Percentiles rank a stretch among this genome's conserved stretches.
These are phyloP conservation scores for Terfezia claveryi DNA, from an alignment of 495 filamentous ascomycete genomes.

Conservation along the genomic window DNA sequence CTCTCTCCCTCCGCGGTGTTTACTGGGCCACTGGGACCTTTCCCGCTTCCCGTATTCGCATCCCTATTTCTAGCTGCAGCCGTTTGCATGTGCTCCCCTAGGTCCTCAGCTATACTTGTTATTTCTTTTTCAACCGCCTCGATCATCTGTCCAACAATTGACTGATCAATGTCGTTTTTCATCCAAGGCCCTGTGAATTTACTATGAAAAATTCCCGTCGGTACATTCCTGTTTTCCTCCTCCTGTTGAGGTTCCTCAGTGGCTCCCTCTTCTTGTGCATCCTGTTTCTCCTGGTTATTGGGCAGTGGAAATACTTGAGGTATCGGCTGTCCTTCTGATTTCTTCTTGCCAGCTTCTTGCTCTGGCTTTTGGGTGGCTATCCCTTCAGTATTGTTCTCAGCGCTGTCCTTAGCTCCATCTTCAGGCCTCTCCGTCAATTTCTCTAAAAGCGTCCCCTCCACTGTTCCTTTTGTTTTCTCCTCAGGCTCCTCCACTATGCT, in stretches of 20 bases:
- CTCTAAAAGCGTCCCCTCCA: too few species aligned
- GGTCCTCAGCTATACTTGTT: slow-evolving; percentile 4
- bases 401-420: background rate
- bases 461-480: too few species aligned
- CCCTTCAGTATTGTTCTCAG: slow-evolving; percentile 11
- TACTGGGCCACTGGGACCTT: too few species aligned
- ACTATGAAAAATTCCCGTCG: too few species aligned
- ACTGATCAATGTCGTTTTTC: slow-evolving; percentile 9
- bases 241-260: background rate
- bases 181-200: background rate
- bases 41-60: too few species aligned
- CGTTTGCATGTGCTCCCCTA: slow-evolving; percentile 4
- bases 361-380: slow-evolving; percentile 1
- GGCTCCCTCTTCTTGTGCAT: background rate
- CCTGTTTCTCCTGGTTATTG: background rate
- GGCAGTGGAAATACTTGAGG: background rate
- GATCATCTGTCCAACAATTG: slow-evolving; percentile 3
- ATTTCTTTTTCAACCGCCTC: slow-evolving; percentile 12
- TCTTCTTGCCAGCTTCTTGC: slow-evolving; percentile 3
- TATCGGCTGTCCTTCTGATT: background rate
- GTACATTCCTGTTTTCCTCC: background rate
- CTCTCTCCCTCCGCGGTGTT: too few species aligned
- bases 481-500: slow-evolving; percentile 11
- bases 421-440: background rate
- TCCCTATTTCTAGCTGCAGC: too few species aligned